Evolutionary conservation across 2,329 filamentous ascomycete species (phyloP).

Genomic region (Monilinia laxa): DNA sequence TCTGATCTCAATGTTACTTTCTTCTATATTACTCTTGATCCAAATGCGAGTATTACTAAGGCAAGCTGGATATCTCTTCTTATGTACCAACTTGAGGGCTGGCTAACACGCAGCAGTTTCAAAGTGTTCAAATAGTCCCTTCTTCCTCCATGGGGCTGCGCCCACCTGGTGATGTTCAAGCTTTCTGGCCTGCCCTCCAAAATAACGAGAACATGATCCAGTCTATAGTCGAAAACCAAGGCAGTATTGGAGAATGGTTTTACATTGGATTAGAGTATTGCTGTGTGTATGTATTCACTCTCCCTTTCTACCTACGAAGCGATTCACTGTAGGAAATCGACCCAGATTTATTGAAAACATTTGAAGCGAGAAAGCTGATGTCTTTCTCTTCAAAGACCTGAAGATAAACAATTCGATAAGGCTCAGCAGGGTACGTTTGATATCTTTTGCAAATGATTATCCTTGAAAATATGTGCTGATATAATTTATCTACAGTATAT

Average conservation of each 20-base stretch:
- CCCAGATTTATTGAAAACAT: background rate
- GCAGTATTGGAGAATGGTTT: slow-evolving; percentile 11
- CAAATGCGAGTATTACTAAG: background rate
- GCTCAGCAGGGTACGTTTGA: background rate
- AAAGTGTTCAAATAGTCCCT: slow-evolving; percentile 15
- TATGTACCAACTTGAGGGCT: too few species aligned
- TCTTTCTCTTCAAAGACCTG: background rate
- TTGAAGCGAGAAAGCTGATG: background rate
- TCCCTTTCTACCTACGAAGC: background rate
- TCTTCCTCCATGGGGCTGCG: background rate
- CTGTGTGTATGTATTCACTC: slow-evolving; percentile 1
- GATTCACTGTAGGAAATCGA: background rate
- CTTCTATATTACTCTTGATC: slow-evolving; percentile 13
- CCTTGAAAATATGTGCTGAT: background rate
- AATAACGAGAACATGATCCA: slow-evolving; percentile 7
- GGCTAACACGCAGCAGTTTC: background rate
- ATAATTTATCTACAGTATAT: background rate
- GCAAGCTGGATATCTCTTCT: background rate
- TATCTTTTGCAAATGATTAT: background rate
- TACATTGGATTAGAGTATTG: slow-evolving; percentile 16
- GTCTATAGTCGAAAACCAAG: slow-evolving; percentile 7
- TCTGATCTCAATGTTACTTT: slow-evolving; percentile 5
- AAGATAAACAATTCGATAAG: slow-evolving; percentile 5
- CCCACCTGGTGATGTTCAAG: slow-evolving; percentile 12
- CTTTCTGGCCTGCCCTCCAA: slow-evolving; percentile 15